A percentile compares a stretch with the other conserved stretches of the same genome.
Conservation (phyloP, 2,329 filamentous ascomycete species). For the Trematosphaeria pertusa region DNA sequence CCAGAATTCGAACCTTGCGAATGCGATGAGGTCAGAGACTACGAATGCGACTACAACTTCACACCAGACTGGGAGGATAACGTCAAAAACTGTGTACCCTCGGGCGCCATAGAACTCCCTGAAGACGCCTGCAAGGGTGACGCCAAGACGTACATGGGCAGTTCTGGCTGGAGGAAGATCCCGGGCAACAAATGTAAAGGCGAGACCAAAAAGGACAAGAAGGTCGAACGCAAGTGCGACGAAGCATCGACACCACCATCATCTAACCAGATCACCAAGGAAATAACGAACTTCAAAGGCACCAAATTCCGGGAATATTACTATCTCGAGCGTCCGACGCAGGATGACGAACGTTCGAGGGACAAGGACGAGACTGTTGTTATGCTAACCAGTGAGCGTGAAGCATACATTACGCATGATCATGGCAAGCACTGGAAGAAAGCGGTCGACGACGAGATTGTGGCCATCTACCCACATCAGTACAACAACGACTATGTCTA, state of each 20-base stretch:
- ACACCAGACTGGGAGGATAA: conserved; percentile 52
- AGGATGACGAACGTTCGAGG: conserved; percentile 72
- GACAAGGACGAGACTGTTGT: conserved; percentile 76
- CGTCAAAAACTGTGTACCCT: conserved; percentile 73
- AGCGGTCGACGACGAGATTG: conserved; percentile 73
- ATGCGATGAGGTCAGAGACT: conserved; percentile 78
- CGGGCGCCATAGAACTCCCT: conserved; percentile 68
- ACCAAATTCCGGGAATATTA: conserved; percentile 63
- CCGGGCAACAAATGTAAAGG: conserved; percentile 65
- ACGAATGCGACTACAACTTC: conserved; percentile 97
- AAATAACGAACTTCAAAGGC: conserved; percentile 68
- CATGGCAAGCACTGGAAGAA: conserved; percentile 89
- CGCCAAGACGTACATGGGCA: conserved; percentile 79
- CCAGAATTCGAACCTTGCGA: conserved; percentile 77
- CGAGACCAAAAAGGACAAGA: conserved; percentile 52
- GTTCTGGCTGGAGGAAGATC: conserved; percentile 90
- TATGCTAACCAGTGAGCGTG: conserved; percentile 63
- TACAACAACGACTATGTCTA: conserved; percentile 87
- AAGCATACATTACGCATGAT: conserved; percentile 78
- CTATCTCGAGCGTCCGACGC: conserved; percentile 77
- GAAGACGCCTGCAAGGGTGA: conserved; percentile 75
- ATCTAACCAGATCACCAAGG: conserved; percentile 70
- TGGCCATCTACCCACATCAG: conserved; percentile 75
- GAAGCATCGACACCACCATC: conserved; percentile 62
- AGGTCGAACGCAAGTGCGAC: conserved; percentile 76